phyloP scores from a whole-genome alignment of 805 yeast species.

The Lachancea sp. region DNA sequence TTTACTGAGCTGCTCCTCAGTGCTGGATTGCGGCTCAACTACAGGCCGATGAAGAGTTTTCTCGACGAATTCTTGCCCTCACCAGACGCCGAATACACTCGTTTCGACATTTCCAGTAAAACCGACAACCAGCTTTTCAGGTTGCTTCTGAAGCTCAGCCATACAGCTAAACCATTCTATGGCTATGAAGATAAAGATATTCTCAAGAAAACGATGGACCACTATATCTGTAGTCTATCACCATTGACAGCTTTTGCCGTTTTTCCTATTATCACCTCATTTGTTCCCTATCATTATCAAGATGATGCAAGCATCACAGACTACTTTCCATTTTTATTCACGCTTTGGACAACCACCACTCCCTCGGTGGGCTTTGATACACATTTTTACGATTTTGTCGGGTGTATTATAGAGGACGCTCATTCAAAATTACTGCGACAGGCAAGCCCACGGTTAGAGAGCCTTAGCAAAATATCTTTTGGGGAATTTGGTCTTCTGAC shows the following conservation, averaged over 20 bases:
- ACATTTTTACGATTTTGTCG: constrained; percentile 57
- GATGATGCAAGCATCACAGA: constrained; percentile 41
- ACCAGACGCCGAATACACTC: constrained; percentile 45
- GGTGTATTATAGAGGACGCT: constrained; percentile 49
- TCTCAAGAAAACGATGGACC: constrained; percentile 45
- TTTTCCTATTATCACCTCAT: constrained; percentile 45
- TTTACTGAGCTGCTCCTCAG: constrained; percentile 28
- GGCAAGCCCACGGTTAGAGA: constrained; percentile 27
- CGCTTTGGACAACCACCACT: constrained; percentile 59
- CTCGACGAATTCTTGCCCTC: constrained; percentile 37
- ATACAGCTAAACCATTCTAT: constrained; percentile 50
- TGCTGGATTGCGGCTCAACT: constrained; percentile 34
- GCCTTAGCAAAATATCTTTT: constrained; percentile 30
- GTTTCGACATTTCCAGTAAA: constrained; percentile 28
- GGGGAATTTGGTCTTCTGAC: constrained; percentile 60
- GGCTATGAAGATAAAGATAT: constrained; percentile 33
- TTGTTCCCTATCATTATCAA: constrained; percentile 43
- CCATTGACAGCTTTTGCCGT: constrained; percentile 47
- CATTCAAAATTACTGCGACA: constrained; percentile 25
- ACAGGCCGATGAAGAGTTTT: constrained; percentile 30
- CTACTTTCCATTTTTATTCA: constrained; percentile 60
- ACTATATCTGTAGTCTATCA: constrained; percentile 46
- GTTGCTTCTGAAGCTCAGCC: constrained; percentile 46
- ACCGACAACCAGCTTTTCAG: constrained; percentile 44
- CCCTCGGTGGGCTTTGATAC: constrained; percentile 49